phyloP scores from a whole-genome alignment of 75 land plant genomes.

The Pinus tabuliformis region DNA sequence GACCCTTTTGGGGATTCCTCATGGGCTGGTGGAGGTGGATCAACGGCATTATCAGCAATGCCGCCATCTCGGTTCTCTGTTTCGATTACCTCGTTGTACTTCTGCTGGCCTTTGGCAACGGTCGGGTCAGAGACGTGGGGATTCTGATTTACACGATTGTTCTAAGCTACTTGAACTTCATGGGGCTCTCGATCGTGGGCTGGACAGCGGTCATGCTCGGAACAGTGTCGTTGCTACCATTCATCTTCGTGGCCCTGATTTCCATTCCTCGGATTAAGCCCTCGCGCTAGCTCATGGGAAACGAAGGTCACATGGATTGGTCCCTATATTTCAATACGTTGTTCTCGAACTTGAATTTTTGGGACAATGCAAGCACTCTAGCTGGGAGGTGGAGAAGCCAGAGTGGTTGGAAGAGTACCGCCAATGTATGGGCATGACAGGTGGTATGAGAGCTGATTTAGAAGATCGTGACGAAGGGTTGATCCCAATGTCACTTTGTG shows the following conservation, averaged over 20 bases:
- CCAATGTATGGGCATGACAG: too few species aligned
- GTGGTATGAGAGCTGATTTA: too few species aligned
- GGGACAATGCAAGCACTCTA: constrained; percentile 72
- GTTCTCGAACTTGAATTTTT: constrained; percentile 84
- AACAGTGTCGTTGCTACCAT: constrained; percentile 42
- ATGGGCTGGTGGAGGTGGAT: constrained; percentile 60
- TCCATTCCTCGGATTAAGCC: constrained; percentile 59
- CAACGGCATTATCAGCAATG: constrained; percentile 62
- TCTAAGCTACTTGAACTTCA: constrained; percentile 71
- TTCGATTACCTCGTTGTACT: constrained; percentile 61
- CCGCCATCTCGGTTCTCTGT: constrained; percentile 61
- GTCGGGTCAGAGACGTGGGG: constrained; percentile 26
- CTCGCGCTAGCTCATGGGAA: constrained; percentile 29
- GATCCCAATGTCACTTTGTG: too few species aligned
- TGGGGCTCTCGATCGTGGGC: constrained; percentile 68
- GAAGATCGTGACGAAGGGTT: too few species aligned
- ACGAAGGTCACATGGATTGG: constrained; percentile 40
- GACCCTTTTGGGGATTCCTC: constrained; percentile 60
- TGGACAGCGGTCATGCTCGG: constrained; percentile 46
- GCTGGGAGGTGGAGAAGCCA: constrained; percentile 31
- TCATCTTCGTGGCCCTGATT: constrained; percentile 4
- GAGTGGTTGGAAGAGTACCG: too few species aligned
- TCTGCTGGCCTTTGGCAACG: constrained; percentile 32
- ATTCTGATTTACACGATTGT: constrained; percentile 33
- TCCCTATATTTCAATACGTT: constrained; percentile 55